A percentile compares a stretch with the other conserved stretches of the same genome.
Conservation (phyloP, 805 yeast genomes). For the Kodamaea kaohsiungensis region DNA sequence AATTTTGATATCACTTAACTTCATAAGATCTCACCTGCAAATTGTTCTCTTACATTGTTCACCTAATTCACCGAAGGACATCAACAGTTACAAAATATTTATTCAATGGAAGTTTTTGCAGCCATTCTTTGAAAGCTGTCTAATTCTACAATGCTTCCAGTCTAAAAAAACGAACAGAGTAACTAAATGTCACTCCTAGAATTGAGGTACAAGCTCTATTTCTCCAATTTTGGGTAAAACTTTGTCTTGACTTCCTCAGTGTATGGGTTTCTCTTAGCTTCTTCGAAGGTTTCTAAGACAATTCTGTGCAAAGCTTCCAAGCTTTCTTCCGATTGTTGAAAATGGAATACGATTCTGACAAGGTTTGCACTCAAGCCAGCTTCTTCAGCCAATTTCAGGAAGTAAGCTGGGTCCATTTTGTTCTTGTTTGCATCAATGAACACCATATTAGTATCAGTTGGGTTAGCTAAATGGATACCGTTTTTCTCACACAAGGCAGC, state of each 20-base stretch:
- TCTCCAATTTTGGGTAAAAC: not conserved
- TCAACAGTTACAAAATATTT: no score
- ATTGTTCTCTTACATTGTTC: no score
- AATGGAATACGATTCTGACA: slow-evolving; percentile 38
- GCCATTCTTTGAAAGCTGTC: no score
- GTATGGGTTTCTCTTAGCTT: slow-evolving; percentile 54
- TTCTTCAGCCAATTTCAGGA: slow-evolving; percentile 53
- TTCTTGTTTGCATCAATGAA: slow-evolving; percentile 36
- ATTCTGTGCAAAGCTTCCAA: slow-evolving; percentile 46
- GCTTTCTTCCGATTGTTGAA: slow-evolving; percentile 33
- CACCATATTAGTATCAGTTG: slow-evolving; percentile 44
- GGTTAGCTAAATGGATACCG: slow-evolving; percentile 35
- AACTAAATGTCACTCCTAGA: no score
- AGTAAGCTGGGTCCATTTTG: slow-evolving; percentile 28
- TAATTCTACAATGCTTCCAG: no score
- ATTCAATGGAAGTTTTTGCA: no score
- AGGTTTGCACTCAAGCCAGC: slow-evolving; percentile 49
- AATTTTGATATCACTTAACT: no score
- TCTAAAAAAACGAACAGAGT: no score
- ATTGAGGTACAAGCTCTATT: not conserved
- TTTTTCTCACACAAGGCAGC: slow-evolving; percentile 30
- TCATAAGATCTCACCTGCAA: no score
- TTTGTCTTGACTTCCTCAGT: slow-evolving; percentile 8
- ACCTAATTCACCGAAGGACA: no score
- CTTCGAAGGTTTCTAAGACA: slow-evolving; percentile 54